Conservation (phyloP, 2,329 filamentous ascomycete genomes). For the Cytospora piceae region DNA sequence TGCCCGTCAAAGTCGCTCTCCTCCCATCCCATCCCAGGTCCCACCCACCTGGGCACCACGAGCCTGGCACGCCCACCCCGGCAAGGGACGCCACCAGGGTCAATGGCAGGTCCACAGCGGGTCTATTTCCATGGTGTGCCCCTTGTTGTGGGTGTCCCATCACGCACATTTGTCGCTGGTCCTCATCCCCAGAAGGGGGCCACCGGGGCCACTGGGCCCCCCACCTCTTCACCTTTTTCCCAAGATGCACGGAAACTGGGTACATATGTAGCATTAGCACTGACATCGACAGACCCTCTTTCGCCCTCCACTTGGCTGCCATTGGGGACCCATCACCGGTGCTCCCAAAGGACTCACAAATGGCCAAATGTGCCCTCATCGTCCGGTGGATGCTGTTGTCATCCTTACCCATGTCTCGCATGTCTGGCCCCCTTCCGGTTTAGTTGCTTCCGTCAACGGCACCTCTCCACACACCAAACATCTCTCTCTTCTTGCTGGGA, state of each 20-base stretch:
- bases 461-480: conserved; percentile 40
- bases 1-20: not conserved
- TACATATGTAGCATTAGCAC: conserved; percentile 23
- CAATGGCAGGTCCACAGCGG: conserved; percentile 27
- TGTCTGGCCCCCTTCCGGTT: conserved; percentile 44
- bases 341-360: conserved; percentile 7
- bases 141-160: conserved; percentile 23
- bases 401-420: conserved; percentile 45
- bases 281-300: conserved; percentile 20
- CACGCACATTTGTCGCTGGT: not conserved
- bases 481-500: conserved; percentile 33
- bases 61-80: conserved; percentile 23
- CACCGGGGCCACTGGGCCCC: not conserved
- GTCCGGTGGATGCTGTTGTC: conserved; percentile 31
- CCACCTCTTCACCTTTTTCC: not conserved
- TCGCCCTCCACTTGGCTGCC: conserved; percentile 9
- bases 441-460: conserved; percentile 44
- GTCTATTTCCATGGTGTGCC: conserved; percentile 22
- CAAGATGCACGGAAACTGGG: conserved; percentile 19
- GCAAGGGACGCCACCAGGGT: conserved; percentile 28
- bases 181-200: conserved; percentile 2
- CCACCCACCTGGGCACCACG: conserved; percentile 30
- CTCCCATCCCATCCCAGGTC: conserved; percentile 27
- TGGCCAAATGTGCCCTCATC: conserved; percentile 13
- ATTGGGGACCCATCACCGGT: conserved; percentile 7